Evolutionary conservation across 208 protist species (phyloP), one percentile per base, ranked within the genome.

Genomic region (Acanthamoeba quina): DNA sequence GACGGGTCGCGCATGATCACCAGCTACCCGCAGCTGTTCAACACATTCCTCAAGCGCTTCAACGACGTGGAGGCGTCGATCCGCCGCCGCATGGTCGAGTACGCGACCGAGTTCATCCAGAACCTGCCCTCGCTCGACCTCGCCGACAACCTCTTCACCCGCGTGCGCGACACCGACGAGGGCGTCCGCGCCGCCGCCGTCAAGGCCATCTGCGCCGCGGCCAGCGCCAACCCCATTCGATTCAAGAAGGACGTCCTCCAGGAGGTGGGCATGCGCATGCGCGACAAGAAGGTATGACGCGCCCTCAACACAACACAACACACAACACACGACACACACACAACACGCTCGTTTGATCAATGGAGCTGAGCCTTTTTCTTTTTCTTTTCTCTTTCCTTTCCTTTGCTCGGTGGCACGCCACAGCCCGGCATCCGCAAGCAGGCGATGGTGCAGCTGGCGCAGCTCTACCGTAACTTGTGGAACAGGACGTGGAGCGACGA

Each of bases 11-110:
- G 52, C 21, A 72, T 90, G 83, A 64, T 70, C 52, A 90, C 49
- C 52, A 70, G 83, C 83, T 90, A 90, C 41, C 83, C 83, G 56
- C 83, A 90, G 60, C 83, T 90, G 24, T 90, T 90, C 83, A 47
- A 29, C 41, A 47, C 83, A 3, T 90, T 52, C 83, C 52, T 90
- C 83, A 66, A 49, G 31, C 52, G 83, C 6, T 90, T 90, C 34
- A 70, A 70, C 41, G 83, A 90, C 34, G 37, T 90, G 10, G 83
- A 90, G 41, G 56, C 83, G 24, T 19, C 52, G 31, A 90, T 90
- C 31, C 83, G 83, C 1, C 60, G 52, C 56, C 5, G 24, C 15
- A 90, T 90, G 83, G 60, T 90, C 29, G 56, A 70, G 54, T 70
- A 70, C 83, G 83, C 60, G 37, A 26, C 83, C 34, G 56, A 66